Evolutionary conservation across 441 rosid genomes (phyloP).

Genomic region (Pelargonium fulgidum): DNA sequence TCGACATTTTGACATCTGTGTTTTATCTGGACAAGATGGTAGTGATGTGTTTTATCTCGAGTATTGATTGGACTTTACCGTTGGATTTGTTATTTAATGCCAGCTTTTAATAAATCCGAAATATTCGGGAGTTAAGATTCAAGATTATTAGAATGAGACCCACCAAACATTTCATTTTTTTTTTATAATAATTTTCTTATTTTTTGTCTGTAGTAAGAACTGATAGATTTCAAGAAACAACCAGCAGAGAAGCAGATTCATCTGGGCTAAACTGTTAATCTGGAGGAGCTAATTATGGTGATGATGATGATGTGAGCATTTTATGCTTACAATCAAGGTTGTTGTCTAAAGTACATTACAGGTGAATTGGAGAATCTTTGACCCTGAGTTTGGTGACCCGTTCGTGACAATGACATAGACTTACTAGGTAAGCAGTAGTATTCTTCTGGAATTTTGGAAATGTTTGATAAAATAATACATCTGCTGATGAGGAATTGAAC

Average conservation of each 20-base stretch:
- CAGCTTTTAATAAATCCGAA: neutral
- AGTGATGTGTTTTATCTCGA: neutral
- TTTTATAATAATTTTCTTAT: neutral
- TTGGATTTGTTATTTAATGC: neutral
- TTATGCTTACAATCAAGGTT: neutral
- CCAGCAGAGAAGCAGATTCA: neutral
- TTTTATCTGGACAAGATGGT: neutral
- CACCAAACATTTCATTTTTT: neutral
- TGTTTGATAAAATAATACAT: neutral
- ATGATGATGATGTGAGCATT: neutral
- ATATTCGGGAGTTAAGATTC: neutral
- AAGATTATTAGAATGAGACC: neutral
- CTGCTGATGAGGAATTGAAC: conserved; percentile 4
- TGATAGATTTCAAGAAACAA: neutral
- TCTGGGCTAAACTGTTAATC: neutral
- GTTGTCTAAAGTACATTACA: conserved; percentile 2
- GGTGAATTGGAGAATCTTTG: neutral
- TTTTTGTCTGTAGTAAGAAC: neutral
- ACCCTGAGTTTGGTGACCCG: conserved; percentile 1
- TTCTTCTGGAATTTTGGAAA: neutral
- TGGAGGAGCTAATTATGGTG: neutral
- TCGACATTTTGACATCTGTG: neutral
- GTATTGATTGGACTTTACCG: conserved; percentile 3
- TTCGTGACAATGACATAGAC: neutral
- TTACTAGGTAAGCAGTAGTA: neutral